Evolutionary conservation across 768 basidiomycete species (phyloP).

Genomic region (Suillus subalutaceus): DNA sequence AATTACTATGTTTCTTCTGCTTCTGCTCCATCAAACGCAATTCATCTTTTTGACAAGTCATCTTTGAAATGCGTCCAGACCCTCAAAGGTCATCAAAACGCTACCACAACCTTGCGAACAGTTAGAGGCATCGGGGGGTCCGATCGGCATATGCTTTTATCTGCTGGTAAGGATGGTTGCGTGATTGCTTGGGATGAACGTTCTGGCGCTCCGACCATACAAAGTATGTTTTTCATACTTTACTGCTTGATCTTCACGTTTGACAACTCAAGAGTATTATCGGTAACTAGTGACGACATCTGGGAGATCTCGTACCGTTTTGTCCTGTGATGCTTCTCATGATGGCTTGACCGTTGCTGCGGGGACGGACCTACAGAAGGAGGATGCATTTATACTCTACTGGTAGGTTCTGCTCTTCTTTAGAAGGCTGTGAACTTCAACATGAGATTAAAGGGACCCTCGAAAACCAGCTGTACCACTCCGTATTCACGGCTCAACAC

Average conservation of each 20-base stretch:
- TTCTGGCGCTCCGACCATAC: constrained; percentile 49
- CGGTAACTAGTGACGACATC: constrained; percentile 48
- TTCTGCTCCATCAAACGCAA: constrained; percentile 60
- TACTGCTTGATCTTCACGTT: constrained; percentile 17
- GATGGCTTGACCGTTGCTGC: constrained; percentile 78
- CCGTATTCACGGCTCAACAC: constrained; percentile 80
- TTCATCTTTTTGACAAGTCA: constrained; percentile 67
- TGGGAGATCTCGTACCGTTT: constrained; percentile 46
- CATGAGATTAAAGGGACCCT: constrained; percentile 65
- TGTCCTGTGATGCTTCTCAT: constrained; percentile 70
- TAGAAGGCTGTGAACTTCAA: background rate
- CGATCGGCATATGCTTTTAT: constrained; percentile 51
- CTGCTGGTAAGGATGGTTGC: constrained; percentile 71
- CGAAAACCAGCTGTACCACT: constrained; percentile 72
- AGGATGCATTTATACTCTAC: constrained; percentile 83
- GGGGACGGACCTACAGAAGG: constrained; percentile 78
- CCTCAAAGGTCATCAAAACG: constrained; percentile 58
- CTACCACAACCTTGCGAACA: constrained; percentile 58
- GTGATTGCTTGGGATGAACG: constrained; percentile 80
- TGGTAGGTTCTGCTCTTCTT: constrained; percentile 53
- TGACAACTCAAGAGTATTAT: constrained; percentile 41
- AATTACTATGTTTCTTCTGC: constrained; percentile 66
- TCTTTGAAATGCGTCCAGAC: constrained; percentile 49
- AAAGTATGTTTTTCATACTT: constrained; percentile 50
- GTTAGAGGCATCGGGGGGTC: constrained; percentile 45